These are phyloP conservation scores for Epichloe hybrida DNA, from an alignment of 2,329 filamentous ascomycete genomes.

Conservation along the genomic window DNA sequence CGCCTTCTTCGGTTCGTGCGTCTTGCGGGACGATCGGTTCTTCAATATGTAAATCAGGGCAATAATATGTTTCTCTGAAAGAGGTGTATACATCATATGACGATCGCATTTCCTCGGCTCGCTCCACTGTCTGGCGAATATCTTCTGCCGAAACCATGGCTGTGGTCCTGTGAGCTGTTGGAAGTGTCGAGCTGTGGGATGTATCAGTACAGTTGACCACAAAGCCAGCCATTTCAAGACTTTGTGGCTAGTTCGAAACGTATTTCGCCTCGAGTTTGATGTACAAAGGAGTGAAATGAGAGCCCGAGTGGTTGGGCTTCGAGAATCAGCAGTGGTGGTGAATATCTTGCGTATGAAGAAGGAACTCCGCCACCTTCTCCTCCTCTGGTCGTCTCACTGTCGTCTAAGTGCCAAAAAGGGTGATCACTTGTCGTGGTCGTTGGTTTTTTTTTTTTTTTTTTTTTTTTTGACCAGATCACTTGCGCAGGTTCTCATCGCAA, in stretches of 20 bases:
- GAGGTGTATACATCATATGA: not conserved
- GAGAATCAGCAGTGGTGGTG: not conserved
- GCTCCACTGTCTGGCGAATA: not conserved
- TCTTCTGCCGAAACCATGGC: not conserved
- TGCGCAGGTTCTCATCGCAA: not conserved
- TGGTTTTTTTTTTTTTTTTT: not conserved
- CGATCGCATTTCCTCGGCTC: not conserved
- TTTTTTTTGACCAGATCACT: not conserved
- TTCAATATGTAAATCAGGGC: not conserved
- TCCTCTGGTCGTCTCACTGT: not conserved
- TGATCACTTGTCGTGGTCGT: not conserved
- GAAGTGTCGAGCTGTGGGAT: not conserved
- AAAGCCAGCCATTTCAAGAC: not conserved
- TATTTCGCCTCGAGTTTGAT: not conserved
- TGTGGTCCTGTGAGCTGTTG: not conserved
- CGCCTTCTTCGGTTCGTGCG: not conserved
- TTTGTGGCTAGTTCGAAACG: not conserved
- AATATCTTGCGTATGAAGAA: not conserved
- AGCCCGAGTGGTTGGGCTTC: not conserved
- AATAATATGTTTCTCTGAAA: conserved; percentile 1
- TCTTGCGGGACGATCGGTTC: not conserved
- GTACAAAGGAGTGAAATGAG: not conserved
- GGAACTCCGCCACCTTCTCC: not conserved
- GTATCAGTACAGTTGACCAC: not conserved
- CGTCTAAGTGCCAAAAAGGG: not conserved